Evolutionary conservation across 2,329 filamentous ascomycete genomes (phyloP), one percentile per base, ranked within the genome.

Genomic region (Huntiella decipiens): DNA sequence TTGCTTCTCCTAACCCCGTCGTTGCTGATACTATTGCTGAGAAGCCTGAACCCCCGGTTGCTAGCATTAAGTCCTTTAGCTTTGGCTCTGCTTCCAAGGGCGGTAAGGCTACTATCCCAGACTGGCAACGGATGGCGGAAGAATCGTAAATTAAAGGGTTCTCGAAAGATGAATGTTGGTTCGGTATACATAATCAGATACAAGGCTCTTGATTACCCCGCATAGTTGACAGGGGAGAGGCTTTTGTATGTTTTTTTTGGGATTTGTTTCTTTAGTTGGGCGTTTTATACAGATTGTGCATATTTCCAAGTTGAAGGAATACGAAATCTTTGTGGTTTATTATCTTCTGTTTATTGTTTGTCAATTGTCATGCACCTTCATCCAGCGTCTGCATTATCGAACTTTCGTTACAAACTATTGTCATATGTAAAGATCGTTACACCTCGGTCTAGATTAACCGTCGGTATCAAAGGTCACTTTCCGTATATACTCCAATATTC

Each of bases 61-160:
- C 3, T 15, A 42, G 12, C 17, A 39, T 13, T 11, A 40, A 13
- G 36, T 32, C 6, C 17, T 38, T 4, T 36, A 39, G n/a, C 34
- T 32, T 10, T 43, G 43, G n/a, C 36, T 22, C 11, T 22, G 11
- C 22, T 28, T 28, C 22, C 22, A 28, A 28, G 22, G 22, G 22
- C 8, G 63, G 62, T 32, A 77, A 72, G 61, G 79, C 80, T 8
- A 76, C 79, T 8, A 87, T 87, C 53, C 82, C 82, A 4, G 74
- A 80, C 4, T 87, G 82, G 82, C 82, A 87, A 62, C 72, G 84
- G 68, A 78, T 79, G 41, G 39, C 40, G 11, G 43, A 50, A 12
- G 47, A 40, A 31, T 33, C 44, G 10, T 45, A 45, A 22, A 43
- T 12, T 13, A 12, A 15, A 32, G 13, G 13, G 22, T 10, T 28